Evolutionary conservation across 2,329 filamentous ascomycete genomes (phyloP), one percentile per base, ranked within the genome.

Genomic region (Sarocladium strictum): DNA sequence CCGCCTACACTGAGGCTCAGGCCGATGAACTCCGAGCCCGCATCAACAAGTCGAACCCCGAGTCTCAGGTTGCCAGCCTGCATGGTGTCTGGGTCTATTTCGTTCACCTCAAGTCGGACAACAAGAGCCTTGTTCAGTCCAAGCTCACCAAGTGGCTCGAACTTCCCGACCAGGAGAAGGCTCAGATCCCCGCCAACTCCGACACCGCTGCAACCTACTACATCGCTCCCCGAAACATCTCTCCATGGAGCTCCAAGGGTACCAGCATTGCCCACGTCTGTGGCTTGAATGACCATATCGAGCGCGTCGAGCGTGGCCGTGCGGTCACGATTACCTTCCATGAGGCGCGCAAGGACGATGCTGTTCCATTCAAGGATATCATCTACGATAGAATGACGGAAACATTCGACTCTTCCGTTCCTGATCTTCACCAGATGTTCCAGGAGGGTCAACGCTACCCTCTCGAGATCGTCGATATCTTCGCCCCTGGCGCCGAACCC

Each of bases 381-480:
- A 76, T 97, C 50, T 84, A 96, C 72, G 94, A 99, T 72, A 87
- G 93, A 56, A 99, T 99, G 94, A 99, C 94, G 19, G 91, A 97
- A 75, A 83, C 80, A 45, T 84, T 97, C 59, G 80, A 80, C 62
- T 72, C 79, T 32, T 73, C 78, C 19, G 76, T 83, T 53, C 93
- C 91, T 4, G 81, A 88, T 61, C 78, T 93, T 45, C 74, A 83
- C 33, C 69, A 75, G 55, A 92, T 97, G 79, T 99, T 97, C 69
- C 84, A 84, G 54, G 86, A 94, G 65, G 76, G 74, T 17, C 66
- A 75, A 53, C 77, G 78, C 26, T 71, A 72, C 49, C 83, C 87
- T 6, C 81, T 96, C 53, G 84, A 87, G 57, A 84, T 88, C 21
- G 84, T 97, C 58, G 81, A 89, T 60, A 83, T 96, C 61, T 87